Evolutionary conservation across 31 red algal species (phyloP).

Genomic region (Odonthalia washingtoniensis): DNA sequence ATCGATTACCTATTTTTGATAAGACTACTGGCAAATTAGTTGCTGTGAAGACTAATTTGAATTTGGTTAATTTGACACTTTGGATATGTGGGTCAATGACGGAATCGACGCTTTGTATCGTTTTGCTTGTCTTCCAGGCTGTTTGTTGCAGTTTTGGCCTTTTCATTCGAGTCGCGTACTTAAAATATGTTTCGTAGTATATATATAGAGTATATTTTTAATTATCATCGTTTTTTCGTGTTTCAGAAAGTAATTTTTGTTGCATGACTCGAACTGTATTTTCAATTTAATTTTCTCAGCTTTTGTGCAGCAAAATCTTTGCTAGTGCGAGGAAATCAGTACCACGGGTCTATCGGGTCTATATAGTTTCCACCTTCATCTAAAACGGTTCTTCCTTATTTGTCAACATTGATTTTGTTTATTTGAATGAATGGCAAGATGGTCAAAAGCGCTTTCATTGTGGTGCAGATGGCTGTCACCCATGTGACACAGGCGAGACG

Average conservation of each 20-base stretch:
- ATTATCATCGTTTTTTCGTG: no score
- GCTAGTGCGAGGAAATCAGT: no score
- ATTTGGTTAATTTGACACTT: slow-evolving; percentile 93
- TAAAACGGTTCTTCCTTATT: no score
- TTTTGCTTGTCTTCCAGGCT: slow-evolving; percentile 81
- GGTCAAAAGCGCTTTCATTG: background rate
- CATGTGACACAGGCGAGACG: background rate
- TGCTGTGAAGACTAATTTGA: slow-evolving; percentile 78
- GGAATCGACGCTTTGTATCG: slow-evolving; percentile 87
- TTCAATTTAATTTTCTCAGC: no score
- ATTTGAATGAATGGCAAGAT: no score
- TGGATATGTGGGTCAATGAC: slow-evolving; percentile 87
- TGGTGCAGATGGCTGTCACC: background rate
- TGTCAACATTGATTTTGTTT: no score
- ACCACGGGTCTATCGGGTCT: no score
- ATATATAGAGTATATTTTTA: no score
- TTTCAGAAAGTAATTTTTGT: no score
- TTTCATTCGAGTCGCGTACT: slow-evolving; percentile 40
- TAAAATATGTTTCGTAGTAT: slow-evolving; percentile 64
- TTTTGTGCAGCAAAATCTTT: no score
- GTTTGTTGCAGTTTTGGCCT: slow-evolving; percentile 84
- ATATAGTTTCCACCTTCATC: no score
- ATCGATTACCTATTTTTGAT: slow-evolving; percentile 95
- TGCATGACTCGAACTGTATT: no score
- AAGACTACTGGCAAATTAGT: slow-evolving; percentile 82